Evolutionary conservation across 208 protist genomes (phyloP).

Genomic region (Trypanosoma rangeli): DNA sequence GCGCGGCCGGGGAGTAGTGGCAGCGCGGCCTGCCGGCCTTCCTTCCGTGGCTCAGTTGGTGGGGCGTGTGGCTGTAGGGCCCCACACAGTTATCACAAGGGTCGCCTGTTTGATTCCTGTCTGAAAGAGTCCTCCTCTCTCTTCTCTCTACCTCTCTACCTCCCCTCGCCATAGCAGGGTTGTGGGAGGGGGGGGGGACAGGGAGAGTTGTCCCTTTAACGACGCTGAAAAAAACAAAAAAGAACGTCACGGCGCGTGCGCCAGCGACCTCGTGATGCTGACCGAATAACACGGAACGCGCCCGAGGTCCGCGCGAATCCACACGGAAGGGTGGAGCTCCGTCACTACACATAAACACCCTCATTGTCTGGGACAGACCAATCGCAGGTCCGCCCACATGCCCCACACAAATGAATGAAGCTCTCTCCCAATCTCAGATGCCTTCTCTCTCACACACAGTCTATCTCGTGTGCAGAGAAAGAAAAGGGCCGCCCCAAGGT

Average conservation of each 20-base stretch:
- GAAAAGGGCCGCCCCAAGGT: no score
- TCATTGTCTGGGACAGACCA: no score
- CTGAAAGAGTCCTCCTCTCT: slow-evolving; percentile 23
- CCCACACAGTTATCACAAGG: slow-evolving; percentile 26
- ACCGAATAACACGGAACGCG: neutral
- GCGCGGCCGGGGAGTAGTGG: no score
- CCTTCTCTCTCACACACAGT: slow-evolving; percentile 16
- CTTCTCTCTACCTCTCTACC: neutral
- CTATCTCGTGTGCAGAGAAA: no score
- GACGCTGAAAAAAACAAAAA: neutral
- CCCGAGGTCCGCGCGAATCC: neutral
- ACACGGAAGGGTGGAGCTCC: no score
- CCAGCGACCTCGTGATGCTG: no score
- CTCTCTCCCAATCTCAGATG: slow-evolving; percentile 24
- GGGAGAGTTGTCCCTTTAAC: neutral
- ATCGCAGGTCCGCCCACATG: neutral
- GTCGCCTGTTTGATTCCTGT: slow-evolving; percentile 32
- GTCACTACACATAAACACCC: no score
- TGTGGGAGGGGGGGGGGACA: no score
- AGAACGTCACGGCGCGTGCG: neutral
- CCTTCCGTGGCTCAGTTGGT: slow-evolving; percentile 36
- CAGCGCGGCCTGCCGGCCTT: no score
- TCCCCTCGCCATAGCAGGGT: no score
- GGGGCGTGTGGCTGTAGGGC: slow-evolving; percentile 31
- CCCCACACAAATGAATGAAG: neutral